Evolutionary conservation across 2,329 filamentous ascomycete genomes (phyloP).

Genomic region (Domatiomyces globalis): DNA sequence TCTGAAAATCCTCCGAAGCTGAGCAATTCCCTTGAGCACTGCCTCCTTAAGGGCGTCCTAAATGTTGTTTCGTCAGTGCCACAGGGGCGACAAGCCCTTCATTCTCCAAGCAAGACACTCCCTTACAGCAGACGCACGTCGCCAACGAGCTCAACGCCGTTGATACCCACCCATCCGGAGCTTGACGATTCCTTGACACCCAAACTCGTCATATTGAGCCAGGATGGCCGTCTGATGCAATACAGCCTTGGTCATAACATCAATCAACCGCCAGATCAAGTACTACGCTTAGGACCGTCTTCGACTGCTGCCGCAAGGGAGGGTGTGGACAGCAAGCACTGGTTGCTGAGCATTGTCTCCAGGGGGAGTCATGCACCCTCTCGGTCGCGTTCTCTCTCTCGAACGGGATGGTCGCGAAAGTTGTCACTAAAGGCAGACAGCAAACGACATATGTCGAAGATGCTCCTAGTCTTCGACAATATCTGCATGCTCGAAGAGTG

Average conservation of each 20-base stretch:
- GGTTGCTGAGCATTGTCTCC: constrained; percentile 33
- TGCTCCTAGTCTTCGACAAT: constrained; percentile 31
- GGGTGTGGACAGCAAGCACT: constrained; percentile 35
- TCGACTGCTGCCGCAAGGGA: constrained; percentile 37
- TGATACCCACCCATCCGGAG: background rate
- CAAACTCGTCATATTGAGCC: constrained; percentile 33
- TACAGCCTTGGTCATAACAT: constrained; percentile 32
- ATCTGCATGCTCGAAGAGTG: constrained; percentile 33
- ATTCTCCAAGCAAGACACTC: background rate
- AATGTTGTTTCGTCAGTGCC: background rate
- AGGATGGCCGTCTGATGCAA: constrained; percentile 32
- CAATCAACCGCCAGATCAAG: constrained; percentile 34
- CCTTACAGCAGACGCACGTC: background rate
- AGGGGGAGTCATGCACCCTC: constrained; percentile 20
- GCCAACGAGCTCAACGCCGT: background rate
- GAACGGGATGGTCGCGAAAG: constrained; percentile 21
- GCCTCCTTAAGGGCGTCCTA: background rate
- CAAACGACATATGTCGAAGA: constrained; percentile 25
- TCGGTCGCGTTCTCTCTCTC: background rate
- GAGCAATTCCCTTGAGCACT: background rate
- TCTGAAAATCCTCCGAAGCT: background rate
- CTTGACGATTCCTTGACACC: background rate
- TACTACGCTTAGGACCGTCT: constrained; percentile 31
- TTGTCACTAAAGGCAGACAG: constrained; percentile 21
- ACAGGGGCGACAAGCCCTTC: background rate